Conservation (phyloP, 345 rosid genomes). For the Syzygium grande region DNA sequence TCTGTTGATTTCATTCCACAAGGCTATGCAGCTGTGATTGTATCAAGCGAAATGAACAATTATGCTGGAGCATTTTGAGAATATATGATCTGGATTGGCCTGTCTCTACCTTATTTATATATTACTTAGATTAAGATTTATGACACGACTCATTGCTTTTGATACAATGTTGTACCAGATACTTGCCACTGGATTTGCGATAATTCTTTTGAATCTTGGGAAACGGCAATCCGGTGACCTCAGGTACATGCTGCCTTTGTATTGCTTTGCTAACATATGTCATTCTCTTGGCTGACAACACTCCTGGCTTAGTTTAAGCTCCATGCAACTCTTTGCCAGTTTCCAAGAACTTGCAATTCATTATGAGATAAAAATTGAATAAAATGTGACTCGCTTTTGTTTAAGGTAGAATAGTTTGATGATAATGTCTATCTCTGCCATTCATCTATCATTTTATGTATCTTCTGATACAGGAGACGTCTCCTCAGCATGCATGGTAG, state of each 20-base stretch:
- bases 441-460: not conserved
- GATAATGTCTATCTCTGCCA: not conserved
- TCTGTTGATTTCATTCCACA: not conserved
- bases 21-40: not conserved
- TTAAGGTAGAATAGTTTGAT: not conserved
- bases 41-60: not conserved
- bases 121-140: not conserved
- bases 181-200: constrained; percentile 68
- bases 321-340: not conserved
- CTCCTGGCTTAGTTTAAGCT: not conserved
- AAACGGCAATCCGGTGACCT: constrained; percentile 73
- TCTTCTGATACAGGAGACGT: not conserved
- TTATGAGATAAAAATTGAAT: not conserved
- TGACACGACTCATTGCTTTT: not conserved
- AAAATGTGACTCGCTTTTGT: not conserved
- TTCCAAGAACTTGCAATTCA: not conserved
- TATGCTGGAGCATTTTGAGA: not conserved
- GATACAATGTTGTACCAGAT: constrained; percentile 29
- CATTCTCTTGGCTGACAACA: not conserved
- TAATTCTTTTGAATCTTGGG: constrained; percentile 80
- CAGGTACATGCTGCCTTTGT: constrained; percentile 32
- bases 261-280: not conserved
- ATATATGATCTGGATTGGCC: not conserved
- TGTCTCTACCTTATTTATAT: not conserved
- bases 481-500: not conserved